Percentiles rank a stretch among this genome's conserved stretches.
phyloP scores from a whole-genome alignment of 106 monocot species.

The Dioscorea alata region DNA sequence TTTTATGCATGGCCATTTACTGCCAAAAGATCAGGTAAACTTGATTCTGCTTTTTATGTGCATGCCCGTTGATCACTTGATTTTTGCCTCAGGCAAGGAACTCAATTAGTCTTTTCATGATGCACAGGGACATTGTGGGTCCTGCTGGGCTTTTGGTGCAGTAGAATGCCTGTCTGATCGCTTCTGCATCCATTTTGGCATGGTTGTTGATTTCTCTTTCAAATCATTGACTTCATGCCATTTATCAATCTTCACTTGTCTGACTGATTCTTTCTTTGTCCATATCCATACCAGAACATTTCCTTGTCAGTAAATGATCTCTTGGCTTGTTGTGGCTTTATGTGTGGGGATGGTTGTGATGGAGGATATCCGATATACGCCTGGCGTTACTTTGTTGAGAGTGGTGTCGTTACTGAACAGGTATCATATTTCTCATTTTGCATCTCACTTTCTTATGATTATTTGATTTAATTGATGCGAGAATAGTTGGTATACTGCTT shows the following conservation, averaged over 20 bases:
- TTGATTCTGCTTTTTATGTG: conserved; percentile 3
- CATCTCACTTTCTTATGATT: background rate
- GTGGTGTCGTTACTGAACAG: conserved; percentile 94
- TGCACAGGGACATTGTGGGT: conserved; percentile 91
- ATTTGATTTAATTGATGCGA: no score
- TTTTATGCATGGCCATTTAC: background rate
- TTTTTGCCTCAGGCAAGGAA: background rate
- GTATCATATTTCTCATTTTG: conserved; percentile 20
- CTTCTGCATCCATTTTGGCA: conserved; percentile 79
- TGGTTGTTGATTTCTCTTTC: conserved; percentile 45
- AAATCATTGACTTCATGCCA: background rate
- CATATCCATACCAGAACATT: conserved; percentile 54
- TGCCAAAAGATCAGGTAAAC: conserved; percentile 58
- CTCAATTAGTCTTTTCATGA: conserved; percentile 5
- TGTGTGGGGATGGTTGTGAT: conserved; percentile 99
- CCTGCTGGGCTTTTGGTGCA: conserved; percentile 98
- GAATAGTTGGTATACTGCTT: no score
- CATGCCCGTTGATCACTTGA: no score
- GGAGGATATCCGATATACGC: conserved; percentile 89
- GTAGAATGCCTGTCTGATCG: conserved; percentile 85
- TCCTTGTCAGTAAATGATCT: conserved; percentile 91
- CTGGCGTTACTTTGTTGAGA: conserved; percentile 81
- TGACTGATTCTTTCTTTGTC: conserved; percentile 2
- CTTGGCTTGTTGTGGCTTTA: conserved; percentile 81
- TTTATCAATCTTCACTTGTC: background rate